phyloP scores from a whole-genome alignment of 805 yeast species.

The Maudiozyma turicensis region DNA sequence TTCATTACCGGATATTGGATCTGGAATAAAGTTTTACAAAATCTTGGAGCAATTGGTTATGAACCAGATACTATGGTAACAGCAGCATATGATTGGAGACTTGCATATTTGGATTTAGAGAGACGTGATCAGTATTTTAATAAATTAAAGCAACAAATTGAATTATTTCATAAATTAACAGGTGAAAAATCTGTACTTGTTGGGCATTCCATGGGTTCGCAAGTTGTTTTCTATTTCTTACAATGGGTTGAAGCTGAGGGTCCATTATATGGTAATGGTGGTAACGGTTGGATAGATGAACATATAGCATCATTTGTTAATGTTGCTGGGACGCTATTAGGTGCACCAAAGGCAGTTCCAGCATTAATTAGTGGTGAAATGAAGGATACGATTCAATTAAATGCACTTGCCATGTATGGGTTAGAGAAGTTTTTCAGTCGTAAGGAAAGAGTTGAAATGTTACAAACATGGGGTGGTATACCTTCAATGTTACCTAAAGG shows the following conservation, averaged over 20 bases:
- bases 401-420: slow-evolving; percentile 87
- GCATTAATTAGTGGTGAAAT: slow-evolving; percentile 95
- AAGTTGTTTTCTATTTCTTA: slow-evolving; percentile 75
- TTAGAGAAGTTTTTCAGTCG: slow-evolving; percentile 88
- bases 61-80: slow-evolving; percentile 84
- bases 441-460: slow-evolving; percentile 77
- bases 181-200: slow-evolving; percentile 65
- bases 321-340: slow-evolving; percentile 81
- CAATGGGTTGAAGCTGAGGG: slow-evolving; percentile 97
- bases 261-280: slow-evolving; percentile 79
- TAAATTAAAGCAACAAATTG: slow-evolving; percentile 64
- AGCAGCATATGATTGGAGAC: slow-evolving; percentile 95
- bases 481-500: slow-evolving; percentile 97
- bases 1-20: slow-evolving; percentile 98
- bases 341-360: slow-evolving; percentile 90
- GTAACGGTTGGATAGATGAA: slow-evolving; percentile 76
- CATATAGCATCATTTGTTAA: slow-evolving; percentile 75
- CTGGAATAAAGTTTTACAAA: slow-evolving; percentile 94
- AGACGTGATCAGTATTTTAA: slow-evolving; percentile 78
- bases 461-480: slow-evolving; percentile 81
- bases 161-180: slow-evolving; percentile 39
- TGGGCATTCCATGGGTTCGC: slow-evolving; percentile 97
- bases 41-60: slow-evolving; percentile 87
- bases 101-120: slow-evolving; percentile 82
- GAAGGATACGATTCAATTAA: slow-evolving; percentile 93